Percentiles rank a stretch among this genome's conserved stretches.
Conservation (phyloP, 495 filamentous ascomycete genomes). For the Chaetomidium leptoderma region DNA sequence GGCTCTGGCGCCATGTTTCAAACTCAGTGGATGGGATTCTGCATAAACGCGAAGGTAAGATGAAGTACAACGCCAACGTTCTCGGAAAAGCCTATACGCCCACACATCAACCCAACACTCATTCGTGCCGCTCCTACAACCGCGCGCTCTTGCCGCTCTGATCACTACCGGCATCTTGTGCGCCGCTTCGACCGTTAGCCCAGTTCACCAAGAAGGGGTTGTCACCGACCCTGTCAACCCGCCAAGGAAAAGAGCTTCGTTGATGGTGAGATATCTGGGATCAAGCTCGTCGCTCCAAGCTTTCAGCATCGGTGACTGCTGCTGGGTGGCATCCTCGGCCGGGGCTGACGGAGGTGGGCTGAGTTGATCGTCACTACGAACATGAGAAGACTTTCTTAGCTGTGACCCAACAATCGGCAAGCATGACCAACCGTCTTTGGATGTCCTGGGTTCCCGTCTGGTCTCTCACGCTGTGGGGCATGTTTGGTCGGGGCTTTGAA, state of each 20-base stretch:
- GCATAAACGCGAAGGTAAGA: conserved; percentile 3
- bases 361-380: conserved; percentile 9
- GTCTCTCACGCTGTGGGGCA: conserved; percentile 24
- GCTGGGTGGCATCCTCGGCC: neutral
- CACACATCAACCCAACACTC: neutral
- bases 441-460: neutral
- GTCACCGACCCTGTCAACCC: conserved; percentile 4
- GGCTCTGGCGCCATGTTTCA: neutral
- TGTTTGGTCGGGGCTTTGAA: conserved; percentile 8
- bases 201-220: neutral
- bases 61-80: conserved; percentile 11
- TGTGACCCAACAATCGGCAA: neutral
- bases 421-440: conserved; percentile 19
- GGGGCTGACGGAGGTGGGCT: neutral
- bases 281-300: conserved; percentile 36
- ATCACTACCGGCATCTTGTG: neutral
- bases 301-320: conserved; percentile 34
- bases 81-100: neutral
- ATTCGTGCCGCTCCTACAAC: neutral
- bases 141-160: neutral
- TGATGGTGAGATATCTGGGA: conserved; percentile 38
- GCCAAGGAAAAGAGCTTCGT: conserved; percentile 29
- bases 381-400: conserved; percentile 3
- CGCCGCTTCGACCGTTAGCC: neutral
- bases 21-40: conserved; percentile 1